Evolutionary conservation across 108 stramenopile genomes (phyloP).

Genomic region (Skeletonema tropicum): DNA sequence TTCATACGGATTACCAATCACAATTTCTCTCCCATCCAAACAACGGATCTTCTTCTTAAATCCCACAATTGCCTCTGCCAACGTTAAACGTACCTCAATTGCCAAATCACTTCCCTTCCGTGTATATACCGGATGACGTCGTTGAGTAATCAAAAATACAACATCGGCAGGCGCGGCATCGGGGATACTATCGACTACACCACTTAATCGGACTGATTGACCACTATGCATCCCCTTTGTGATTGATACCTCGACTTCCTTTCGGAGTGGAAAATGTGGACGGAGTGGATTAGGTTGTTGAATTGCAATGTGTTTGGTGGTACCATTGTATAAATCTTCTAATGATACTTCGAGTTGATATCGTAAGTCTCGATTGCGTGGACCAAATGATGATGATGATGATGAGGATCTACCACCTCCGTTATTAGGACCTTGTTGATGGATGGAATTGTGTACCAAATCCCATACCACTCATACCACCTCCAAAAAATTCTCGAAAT

Average conservation of each 20-base stretch:
- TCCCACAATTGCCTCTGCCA: slow-evolving; percentile 71
- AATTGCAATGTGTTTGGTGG: slow-evolving; percentile 54
- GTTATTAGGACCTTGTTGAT: neutral
- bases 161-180: slow-evolving; percentile 76
- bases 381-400: slow-evolving; percentile 6
- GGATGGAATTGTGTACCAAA: neutral
- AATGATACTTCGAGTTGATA: slow-evolving; percentile 80
- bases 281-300: slow-evolving; percentile 50
- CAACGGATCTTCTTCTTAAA: slow-evolving; percentile 49
- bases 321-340: slow-evolving; percentile 82
- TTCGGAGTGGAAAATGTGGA: slow-evolving; percentile 38
- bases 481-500: slow-evolving; percentile 35
- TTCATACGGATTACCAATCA: slow-evolving; percentile 38
- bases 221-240: slow-evolving; percentile 62
- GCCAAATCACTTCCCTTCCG: slow-evolving; percentile 79
- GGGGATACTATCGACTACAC: slow-evolving; percentile 70
- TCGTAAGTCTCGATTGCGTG: slow-evolving; percentile 63
- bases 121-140: slow-evolving; percentile 64
- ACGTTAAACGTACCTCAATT: slow-evolving; percentile 64
- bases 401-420: neutral
- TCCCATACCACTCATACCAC: neutral
- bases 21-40: slow-evolving; percentile 63
- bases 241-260: slow-evolving; percentile 66
- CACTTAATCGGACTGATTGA: slow-evolving; percentile 59
- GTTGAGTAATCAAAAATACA: slow-evolving; percentile 63